Base-by-base conservation (phyloP, 441 rosid genomes). In the Hura crepitans region DNA sequence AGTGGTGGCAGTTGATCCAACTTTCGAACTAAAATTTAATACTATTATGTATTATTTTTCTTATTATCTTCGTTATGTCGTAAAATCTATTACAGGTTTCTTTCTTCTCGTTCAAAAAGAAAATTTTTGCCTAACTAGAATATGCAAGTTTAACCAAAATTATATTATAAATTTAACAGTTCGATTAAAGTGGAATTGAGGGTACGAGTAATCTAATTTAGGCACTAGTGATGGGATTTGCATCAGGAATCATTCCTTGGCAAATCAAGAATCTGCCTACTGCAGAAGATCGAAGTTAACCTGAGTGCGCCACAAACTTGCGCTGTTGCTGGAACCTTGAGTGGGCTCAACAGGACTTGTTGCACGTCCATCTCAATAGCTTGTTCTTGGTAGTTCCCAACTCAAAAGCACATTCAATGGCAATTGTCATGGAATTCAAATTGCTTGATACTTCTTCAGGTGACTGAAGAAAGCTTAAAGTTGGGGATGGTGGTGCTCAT, bases 221-320 rank as follows among this genome's bases (percentile, higher is more conserved):
- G n/a, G 74, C 80, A 57, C n/a, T 65, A 27, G n/a, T 71, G 11
- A 74, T 72, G 74, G 74, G 74, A 15, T 68, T 63, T 33, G 62
- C 57, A 68, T 80, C 72, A n/a, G 78, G 78, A 37, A 74, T 58
- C 69, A 68, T 77, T 49, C 80, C 75, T 11, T 79, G 73, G 79
- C 73, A 65, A 65, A 76, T 71, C 78, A 73, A 62, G 78, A 35
- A 5, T 71, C 47, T 43, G 46, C 39, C 65, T 74, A 39, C 75
- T 54, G 30, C 72, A 72, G 69, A 62, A 64, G 62, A 69, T 77
- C 6, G 76, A 76, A 37, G 80, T 76, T 70, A 74, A 78, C 28
- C 73, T 73, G 9, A 69, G 74, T 2, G 31, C 23, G 14, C 25
- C 15, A 30, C 62, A 57, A 1, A 57, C 61, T 5, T 28, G 39